Evolutionary conservation across 257 asterid species (phyloP).

Genomic region (Plectranthus barbatus): DNA sequence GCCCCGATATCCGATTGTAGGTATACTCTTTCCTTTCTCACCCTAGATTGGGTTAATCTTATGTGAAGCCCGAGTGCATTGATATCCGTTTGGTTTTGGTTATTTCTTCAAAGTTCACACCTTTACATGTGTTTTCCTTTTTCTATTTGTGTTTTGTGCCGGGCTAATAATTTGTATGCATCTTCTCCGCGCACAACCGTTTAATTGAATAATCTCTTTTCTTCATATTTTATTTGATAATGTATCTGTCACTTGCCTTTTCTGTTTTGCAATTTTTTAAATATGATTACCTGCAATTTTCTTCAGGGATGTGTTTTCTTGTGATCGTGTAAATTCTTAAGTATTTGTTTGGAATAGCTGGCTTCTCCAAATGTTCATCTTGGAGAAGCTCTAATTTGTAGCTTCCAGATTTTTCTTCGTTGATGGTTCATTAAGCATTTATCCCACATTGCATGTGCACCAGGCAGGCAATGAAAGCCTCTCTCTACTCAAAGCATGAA

Average conservation of each 20-base stretch:
- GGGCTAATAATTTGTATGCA: too few species aligned
- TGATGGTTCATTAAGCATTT: background rate
- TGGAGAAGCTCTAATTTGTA: background rate
- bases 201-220: too few species aligned
- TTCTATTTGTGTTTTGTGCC: too few species aligned
- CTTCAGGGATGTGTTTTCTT: background rate
- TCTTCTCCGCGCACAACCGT: too few species aligned
- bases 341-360: background rate
- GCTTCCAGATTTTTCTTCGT: background rate
- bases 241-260: background rate
- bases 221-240: background rate
- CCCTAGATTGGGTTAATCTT: slow-evolving; percentile 7
- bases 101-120: background rate
- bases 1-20: slow-evolving; percentile 97
- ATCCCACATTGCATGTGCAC: background rate
- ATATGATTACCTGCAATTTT: background rate
- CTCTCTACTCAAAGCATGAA: background rate
- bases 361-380: background rate
- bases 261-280: background rate
- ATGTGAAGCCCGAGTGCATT: background rate
- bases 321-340: background rate
- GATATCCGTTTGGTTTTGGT: background rate
- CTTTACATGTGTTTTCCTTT: too few species aligned
- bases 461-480: background rate
- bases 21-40: slow-evolving; percentile 28